Evolutionary conservation across 768 basidiomycete genomes (phyloP).

Genomic region (Leccinum fibrillosum): DNA sequence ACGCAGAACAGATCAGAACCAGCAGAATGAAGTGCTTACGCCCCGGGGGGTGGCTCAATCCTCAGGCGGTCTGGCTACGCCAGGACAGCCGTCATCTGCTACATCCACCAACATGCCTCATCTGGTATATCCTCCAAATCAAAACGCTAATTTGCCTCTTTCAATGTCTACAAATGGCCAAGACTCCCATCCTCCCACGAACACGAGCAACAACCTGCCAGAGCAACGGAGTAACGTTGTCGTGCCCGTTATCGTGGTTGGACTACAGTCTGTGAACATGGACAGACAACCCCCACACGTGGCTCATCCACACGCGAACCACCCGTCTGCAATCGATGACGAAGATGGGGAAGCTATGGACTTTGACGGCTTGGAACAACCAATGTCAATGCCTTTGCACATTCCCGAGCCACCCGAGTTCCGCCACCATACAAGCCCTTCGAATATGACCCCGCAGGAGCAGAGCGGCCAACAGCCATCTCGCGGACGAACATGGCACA

Average conservation of each 20-base stretch:
- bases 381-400: slow-evolving; percentile 25
- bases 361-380: slow-evolving; percentile 22
- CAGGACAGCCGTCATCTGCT: slow-evolving; percentile 7
- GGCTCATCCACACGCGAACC: slow-evolving; percentile 14
- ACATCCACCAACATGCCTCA: slow-evolving; percentile 17
- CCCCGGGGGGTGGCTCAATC: slow-evolving; percentile 13
- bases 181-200: slow-evolving; percentile 15
- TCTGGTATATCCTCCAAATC: slow-evolving; percentile 9
- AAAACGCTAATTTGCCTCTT: slow-evolving; percentile 3
- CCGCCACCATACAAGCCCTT: slow-evolving; percentile 13
- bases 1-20: slow-evolving; percentile 13
- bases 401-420: slow-evolving; percentile 26
- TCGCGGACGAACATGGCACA: slow-evolving; percentile 50
- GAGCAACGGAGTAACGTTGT: slow-evolving; percentile 45
- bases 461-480: slow-evolving; percentile 18
- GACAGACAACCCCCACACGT: slow-evolving; percentile 33
- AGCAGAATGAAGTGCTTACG: slow-evolving; percentile 19
- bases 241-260: slow-evolving; percentile 81
- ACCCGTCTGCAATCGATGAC: slow-evolving; percentile 13
- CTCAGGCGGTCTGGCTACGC: slow-evolving; percentile 13
- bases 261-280: slow-evolving; percentile 69
- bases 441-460: slow-evolving; percentile 12
- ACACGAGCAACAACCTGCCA: slow-evolving; percentile 15
- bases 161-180: slow-evolving; percentile 10
- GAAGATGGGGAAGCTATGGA: slow-evolving; percentile 29